phyloP scores from a whole-genome alignment of 2,329 filamentous ascomycete species.

The Aspergillus sp. region DNA sequence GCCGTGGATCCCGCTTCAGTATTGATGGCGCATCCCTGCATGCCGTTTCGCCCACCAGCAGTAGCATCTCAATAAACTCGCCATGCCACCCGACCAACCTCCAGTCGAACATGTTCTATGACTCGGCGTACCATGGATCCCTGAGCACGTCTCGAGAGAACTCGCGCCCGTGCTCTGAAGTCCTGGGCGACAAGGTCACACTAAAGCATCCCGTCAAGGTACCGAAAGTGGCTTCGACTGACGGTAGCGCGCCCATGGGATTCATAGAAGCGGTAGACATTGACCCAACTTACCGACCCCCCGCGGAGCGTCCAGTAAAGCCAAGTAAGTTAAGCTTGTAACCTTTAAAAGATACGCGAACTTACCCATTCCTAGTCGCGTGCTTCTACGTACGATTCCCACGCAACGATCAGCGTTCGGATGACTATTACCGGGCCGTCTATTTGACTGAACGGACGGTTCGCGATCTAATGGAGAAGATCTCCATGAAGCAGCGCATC shows the following conservation, averaged over 20 bases:
- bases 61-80: conserved; percentile 42
- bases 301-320: conserved; percentile 69
- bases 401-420: conserved; percentile 51
- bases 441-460: conserved; percentile 79
- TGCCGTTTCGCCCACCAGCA: conserved; percentile 43
- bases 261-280: conserved; percentile 93
- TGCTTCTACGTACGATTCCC: conserved; percentile 79
- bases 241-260: conserved; percentile 58
- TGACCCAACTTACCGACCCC: conserved; percentile 81
- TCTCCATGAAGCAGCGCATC: conserved; percentile 78
- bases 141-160: conserved; percentile 28
- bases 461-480: conserved; percentile 69
- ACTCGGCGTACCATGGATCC: conserved; percentile 25
- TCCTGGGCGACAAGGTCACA: conserved; percentile 20
- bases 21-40: conserved; percentile 37
- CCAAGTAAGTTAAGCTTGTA: conserved; percentile 51
- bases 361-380: conserved; percentile 60
- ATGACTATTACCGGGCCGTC: conserved; percentile 76
- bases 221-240: conserved; percentile 26
- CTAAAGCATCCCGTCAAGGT: conserved; percentile 35
- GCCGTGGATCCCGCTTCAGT: conserved; percentile 36
- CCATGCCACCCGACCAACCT: conserved; percentile 28
- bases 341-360: not conserved
- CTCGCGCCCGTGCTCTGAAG: conserved; percentile 25
- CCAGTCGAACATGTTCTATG: conserved; percentile 18